These are phyloP conservation scores for Trifolium dubium DNA, from an alignment of 306 rosid genomes.

Conservation along the genomic window DNA sequence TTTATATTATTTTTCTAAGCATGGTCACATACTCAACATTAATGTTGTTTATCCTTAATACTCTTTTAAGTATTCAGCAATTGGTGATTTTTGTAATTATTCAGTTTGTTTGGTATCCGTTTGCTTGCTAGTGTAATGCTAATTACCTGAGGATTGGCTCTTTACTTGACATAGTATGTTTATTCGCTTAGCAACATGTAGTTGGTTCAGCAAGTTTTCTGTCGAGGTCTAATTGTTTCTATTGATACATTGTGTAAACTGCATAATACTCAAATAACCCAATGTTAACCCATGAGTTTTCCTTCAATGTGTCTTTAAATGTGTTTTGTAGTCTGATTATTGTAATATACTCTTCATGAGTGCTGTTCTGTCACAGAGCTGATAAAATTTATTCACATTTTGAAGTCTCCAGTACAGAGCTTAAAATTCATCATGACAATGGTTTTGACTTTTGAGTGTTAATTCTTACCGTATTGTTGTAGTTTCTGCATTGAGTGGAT, in stretches of 20 bases:
- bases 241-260: neutral
- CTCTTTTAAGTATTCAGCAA: neutral
- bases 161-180: neutral
- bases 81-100: neutral
- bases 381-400: neutral
- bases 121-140: neutral
- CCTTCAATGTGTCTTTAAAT: neutral
- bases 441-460: neutral
- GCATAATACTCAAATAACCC: too few relatives aligned
- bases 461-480: constrained; percentile 20
- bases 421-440: neutral
- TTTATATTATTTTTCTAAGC: neutral
- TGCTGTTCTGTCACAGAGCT: neutral
- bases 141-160: neutral
- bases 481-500: neutral
- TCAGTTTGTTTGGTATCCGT: neutral
- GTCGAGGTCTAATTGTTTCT: neutral
- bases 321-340: neutral
- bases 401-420: neutral
- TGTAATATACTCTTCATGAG: neutral
- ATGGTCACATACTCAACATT: neutral
- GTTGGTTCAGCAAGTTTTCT: neutral
- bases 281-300: neutral
- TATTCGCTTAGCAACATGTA: neutral
- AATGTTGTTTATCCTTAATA: neutral